phyloP scores from a whole-genome alignment of 2,329 filamentous ascomycete species.

The Sphaceloma murrayae region DNA sequence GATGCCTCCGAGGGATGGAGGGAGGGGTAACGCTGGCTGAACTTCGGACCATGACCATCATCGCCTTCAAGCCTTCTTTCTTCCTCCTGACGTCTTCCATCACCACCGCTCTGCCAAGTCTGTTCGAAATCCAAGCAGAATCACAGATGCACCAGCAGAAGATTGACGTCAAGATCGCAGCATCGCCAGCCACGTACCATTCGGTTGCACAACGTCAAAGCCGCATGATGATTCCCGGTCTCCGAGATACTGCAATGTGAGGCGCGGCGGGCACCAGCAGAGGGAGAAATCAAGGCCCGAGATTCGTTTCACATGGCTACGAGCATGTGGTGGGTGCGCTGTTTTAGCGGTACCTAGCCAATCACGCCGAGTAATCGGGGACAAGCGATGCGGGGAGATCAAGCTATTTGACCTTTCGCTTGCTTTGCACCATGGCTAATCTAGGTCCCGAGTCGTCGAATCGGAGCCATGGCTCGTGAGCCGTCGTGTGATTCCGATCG shows the following conservation, averaged over 20 bases:
- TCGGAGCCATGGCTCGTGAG: not conserved
- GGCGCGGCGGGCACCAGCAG: not conserved
- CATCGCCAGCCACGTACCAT: constrained; percentile 4
- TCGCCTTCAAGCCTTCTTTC: too few relatives aligned
- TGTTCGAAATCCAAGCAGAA: too few relatives aligned
- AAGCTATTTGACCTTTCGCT: not conserved
- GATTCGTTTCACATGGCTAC: not conserved
- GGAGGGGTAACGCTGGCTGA: too few relatives aligned
- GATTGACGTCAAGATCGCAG: constrained; percentile 11
- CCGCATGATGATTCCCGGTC: not conserved
- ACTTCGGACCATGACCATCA: too few relatives aligned
- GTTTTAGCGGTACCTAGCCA: not conserved
- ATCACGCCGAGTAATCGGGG: not conserved
- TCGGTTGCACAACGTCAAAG: not conserved
- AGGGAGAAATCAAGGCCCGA: not conserved
- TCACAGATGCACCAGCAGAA: not conserved
- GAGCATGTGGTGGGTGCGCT: not conserved
- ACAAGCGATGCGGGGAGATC: constrained; percentile 6
- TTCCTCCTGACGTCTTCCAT: too few relatives aligned
- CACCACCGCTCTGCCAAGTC: too few relatives aligned
- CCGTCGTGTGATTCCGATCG: constrained; percentile 5
- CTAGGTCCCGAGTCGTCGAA: not conserved
- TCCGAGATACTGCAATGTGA: not conserved
- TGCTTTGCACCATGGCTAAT: not conserved
- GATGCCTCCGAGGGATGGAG: too few relatives aligned